Evolutionary conservation across 208 protist genomes (phyloP).

Genomic region (Leishmania arabica): DNA sequence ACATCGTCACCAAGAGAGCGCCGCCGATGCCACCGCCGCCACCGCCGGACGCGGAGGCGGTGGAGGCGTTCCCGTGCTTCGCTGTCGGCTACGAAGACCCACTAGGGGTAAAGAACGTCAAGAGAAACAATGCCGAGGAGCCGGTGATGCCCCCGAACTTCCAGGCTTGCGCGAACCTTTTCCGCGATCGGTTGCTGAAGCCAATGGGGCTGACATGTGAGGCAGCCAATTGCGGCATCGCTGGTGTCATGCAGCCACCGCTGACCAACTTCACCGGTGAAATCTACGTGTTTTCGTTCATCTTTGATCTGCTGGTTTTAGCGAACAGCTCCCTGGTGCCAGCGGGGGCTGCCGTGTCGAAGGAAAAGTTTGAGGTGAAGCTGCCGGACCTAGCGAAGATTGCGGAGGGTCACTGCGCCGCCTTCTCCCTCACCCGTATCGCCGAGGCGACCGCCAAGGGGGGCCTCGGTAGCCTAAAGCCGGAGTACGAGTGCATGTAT

Average conservation of each 20-base stretch:
- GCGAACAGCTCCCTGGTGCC: constrained; percentile 9
- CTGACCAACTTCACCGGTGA: constrained; percentile 42
- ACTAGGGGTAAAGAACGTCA: constrained; percentile 27
- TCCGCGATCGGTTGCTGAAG: constrained; percentile 45
- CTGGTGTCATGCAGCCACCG: constrained; percentile 64
- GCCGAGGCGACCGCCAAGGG: constrained; percentile 4
- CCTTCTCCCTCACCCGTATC: constrained; percentile 34
- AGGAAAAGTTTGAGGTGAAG: constrained; percentile 29
- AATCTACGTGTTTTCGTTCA: constrained; percentile 78
- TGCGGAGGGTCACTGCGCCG: constrained; percentile 21
- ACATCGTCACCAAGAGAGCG: background rate
- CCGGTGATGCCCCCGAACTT: constrained; percentile 27
- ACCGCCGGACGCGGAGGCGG: background rate
- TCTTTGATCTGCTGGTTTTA: constrained; percentile 51
- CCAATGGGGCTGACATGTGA: constrained; percentile 16
- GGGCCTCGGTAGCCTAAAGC: constrained; percentile 28
- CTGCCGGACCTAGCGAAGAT: constrained; percentile 28
- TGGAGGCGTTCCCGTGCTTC: constrained; percentile 37
- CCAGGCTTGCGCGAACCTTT: constrained; percentile 44
- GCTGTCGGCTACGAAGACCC: constrained; percentile 24
- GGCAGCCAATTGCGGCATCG: constrained; percentile 48
- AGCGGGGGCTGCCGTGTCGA: constrained; percentile 18
- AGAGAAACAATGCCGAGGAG: constrained; percentile 14
- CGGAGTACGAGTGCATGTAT: constrained; percentile 77
- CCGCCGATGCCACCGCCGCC: background rate